These are phyloP conservation scores for Gnomoniopsis smithogilvyi DNA, from an alignment of 2,329 filamentous ascomycete species.

Conservation along the genomic window DNA sequence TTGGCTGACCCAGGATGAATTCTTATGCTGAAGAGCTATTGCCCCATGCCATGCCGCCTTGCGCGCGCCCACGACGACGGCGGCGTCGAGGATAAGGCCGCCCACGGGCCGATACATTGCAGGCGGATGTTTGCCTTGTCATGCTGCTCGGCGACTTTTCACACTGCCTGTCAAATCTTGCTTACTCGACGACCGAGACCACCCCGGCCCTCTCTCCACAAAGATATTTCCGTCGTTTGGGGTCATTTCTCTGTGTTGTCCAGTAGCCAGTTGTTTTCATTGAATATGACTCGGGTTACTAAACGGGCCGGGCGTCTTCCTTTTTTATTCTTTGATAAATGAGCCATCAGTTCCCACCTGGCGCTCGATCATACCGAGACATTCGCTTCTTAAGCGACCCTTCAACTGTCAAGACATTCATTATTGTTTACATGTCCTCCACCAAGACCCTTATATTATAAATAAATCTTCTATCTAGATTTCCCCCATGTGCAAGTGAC, in stretches of 20 bases:
- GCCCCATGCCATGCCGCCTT: neutral
- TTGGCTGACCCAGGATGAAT: neutral
- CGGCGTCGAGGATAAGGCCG: neutral
- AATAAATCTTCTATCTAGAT: neutral
- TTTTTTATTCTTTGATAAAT: slow-evolving; percentile 11
- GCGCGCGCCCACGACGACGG: slow-evolving; percentile 1
- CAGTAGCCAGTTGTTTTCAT: neutral
- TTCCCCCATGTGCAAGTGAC: slow-evolving; percentile 5
- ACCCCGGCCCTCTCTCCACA: neutral
- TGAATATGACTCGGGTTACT: slow-evolving; percentile 16
- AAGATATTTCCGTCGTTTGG: neutral
- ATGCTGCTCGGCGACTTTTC: slow-evolving; percentile 1
- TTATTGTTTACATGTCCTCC: neutral
- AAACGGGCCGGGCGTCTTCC: neutral
- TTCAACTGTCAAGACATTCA: neutral
- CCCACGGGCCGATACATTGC: neutral
- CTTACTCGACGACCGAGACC: slow-evolving; percentile 17
- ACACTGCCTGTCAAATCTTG: neutral
- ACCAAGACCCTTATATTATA: neutral
- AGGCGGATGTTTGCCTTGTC: slow-evolving; percentile 4
- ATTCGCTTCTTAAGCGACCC: slow-evolving; percentile 20
- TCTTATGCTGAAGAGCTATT: neutral
- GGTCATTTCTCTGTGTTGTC: neutral
- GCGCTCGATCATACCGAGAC: slow-evolving; percentile 20
- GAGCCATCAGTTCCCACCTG: slow-evolving; percentile 13